phyloP scores from a whole-genome alignment of 495 filamentous ascomycete species.

The Daldinia bambusicola region DNA sequence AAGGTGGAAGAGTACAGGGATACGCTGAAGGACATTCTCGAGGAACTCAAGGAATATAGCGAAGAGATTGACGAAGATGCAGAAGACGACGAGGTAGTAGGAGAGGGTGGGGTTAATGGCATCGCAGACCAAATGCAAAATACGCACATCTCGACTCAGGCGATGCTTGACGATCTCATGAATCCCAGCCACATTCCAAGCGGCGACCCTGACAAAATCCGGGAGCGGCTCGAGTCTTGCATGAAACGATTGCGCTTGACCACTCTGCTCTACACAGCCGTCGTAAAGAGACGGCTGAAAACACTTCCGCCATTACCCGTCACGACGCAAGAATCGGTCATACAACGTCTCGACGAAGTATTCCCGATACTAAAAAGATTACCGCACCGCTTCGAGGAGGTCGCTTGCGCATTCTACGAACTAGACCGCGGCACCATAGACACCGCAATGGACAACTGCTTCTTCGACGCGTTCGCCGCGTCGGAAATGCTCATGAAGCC shows the following conservation, averaged over 20 bases:
- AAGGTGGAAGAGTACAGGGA: conserved; percentile 75
- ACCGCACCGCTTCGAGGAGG: conserved; percentile 53
- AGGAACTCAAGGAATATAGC: conserved; percentile 87
- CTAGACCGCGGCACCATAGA: conserved; percentile 59
- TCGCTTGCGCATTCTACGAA: conserved; percentile 62
- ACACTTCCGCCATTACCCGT: conserved; percentile 55
- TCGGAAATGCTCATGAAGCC: conserved; percentile 56
- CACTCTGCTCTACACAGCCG: conserved; percentile 67
- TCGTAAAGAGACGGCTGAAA: conserved; percentile 69
- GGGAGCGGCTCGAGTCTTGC: conserved; percentile 65
- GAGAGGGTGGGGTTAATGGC: conserved; percentile 39
- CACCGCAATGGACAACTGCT: conserved; percentile 58
- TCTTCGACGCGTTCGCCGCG: conserved; percentile 59
- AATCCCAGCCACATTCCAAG: conserved; percentile 63
- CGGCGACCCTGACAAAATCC: conserved; percentile 64
- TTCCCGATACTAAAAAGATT: conserved; percentile 53
- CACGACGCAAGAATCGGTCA: conserved; percentile 38
- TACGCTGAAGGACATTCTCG: conserved; percentile 79
- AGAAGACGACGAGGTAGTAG: conserved; percentile 56
- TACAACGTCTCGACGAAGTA: conserved; percentile 57
- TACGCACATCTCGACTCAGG: conserved; percentile 52
- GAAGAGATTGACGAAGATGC: conserved; percentile 67
- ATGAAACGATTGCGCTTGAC: conserved; percentile 67
- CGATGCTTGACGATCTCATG: conserved; percentile 66
- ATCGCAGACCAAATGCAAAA: conserved; percentile 41